Conservation (phyloP, 176 grass and related monocot species). For the Eleusine coracana region DNA sequence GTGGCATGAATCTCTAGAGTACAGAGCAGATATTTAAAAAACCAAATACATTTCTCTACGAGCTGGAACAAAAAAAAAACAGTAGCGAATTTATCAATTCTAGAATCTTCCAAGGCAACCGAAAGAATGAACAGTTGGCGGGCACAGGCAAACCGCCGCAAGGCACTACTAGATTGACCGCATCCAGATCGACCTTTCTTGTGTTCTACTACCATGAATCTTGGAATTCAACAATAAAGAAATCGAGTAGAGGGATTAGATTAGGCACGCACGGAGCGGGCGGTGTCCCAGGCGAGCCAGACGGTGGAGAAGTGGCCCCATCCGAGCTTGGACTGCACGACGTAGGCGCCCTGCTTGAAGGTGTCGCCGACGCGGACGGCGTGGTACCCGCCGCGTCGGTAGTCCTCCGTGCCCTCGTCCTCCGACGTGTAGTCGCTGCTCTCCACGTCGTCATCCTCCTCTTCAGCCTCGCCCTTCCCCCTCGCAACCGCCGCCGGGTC, state of each 20-base stretch:
- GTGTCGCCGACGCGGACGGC: slow-evolving; percentile 81
- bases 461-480: slow-evolving; percentile 28
- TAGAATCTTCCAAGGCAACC: background rate
- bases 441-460: slow-evolving; percentile 53
- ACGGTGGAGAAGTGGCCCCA: slow-evolving; percentile 99
- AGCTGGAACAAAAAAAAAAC: background rate
- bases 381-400: slow-evolving; percentile 95
- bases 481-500: background rate
- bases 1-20: background rate
- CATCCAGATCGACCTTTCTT: slow-evolving; percentile 39
- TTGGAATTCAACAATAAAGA: background rate
- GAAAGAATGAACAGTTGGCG: slow-evolving; percentile 42
- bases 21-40: background rate
- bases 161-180: background rate
- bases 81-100: slow-evolving; percentile 6
- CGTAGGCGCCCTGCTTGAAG: slow-evolving; percentile 93
- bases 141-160: slow-evolving; percentile 14
- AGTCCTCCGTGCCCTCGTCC: slow-evolving; percentile 97
- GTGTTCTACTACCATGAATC: background rate
- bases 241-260: background rate
- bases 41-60: background rate
- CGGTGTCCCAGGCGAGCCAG: slow-evolving; percentile 98
- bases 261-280: slow-evolving; percentile 61
- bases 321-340: slow-evolving; percentile 93
- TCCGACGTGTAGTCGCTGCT: slow-evolving; percentile 95